phyloP scores from a whole-genome alignment of 768 basidiomycete species.

The Thelephora ganbajun region DNA sequence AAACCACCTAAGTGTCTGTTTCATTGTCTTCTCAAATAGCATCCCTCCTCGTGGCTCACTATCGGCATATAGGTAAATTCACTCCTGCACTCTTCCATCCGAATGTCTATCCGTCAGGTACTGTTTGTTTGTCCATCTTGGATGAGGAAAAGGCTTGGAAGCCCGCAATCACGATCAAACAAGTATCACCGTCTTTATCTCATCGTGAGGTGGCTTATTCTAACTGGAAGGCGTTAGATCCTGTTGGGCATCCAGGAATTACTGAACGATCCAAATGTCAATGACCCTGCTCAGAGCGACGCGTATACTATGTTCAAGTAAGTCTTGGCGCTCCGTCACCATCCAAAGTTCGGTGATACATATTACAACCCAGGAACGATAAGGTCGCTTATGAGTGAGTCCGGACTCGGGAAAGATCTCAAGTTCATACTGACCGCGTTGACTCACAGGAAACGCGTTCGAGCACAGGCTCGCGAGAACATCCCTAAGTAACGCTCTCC shows the following conservation, averaged over 20 bases:
- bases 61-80: conserved; percentile 69
- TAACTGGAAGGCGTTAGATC: conserved; percentile 38
- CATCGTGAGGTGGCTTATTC: not conserved
- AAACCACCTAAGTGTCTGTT: conserved; percentile 84
- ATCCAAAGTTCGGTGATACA: not conserved
- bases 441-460: conserved; percentile 51
- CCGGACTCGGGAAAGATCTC: not conserved
- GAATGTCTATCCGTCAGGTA: conserved; percentile 97
- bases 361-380: conserved; percentile 57
- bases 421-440: not conserved
- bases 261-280: conserved; percentile 89
- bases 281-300: conserved; percentile 96
- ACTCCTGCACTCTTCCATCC: conserved; percentile 92
- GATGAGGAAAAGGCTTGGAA: conserved; percentile 99
- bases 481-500: conserved; percentile 51
- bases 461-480: conserved; percentile 81
- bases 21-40: conserved; percentile 1
- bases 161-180: conserved; percentile 97
- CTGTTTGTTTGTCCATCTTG: conserved; percentile 92
- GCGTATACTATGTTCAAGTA: conserved; percentile 99
- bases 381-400: conserved; percentile 84
- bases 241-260: conserved; percentile 92
- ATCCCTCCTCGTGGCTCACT: conserved; percentile 5
- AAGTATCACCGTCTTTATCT: conserved; percentile 33
- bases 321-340: conserved; percentile 17